phyloP scores from a whole-genome alignment of 306 rosid genomes.

The Quercus glauca region DNA sequence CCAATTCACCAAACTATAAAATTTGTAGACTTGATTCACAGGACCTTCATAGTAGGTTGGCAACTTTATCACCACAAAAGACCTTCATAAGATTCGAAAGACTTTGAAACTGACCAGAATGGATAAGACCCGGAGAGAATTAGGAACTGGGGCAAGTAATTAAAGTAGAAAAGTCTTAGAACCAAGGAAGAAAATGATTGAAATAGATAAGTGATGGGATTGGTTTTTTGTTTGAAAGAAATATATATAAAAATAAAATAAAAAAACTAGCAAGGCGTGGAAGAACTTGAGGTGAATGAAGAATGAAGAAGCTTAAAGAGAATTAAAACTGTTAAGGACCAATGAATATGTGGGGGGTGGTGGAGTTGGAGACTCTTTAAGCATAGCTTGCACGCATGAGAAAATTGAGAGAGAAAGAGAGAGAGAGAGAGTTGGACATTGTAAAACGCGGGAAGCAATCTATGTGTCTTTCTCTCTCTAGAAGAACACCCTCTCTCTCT shows the following conservation, averaged over 20 bases:
- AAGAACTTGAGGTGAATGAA: constrained; percentile 32
- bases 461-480: constrained; percentile 3
- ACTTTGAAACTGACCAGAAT: constrained; percentile 17
- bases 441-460: constrained; percentile 75
- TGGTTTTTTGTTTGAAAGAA: neutral
- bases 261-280: neutral
- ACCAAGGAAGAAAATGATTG: constrained; percentile 27
- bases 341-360: constrained; percentile 33
- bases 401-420: constrained; percentile 25
- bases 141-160: constrained; percentile 44
- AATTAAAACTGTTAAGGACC: constrained; percentile 29
- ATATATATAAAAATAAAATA: neutral
- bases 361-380: constrained; percentile 18
- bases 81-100: neutral
- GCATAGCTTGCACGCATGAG: constrained; percentile 94
- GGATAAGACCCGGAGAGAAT: constrained; percentile 33
- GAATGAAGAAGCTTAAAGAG: constrained; percentile 63
- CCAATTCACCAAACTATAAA: constrained; percentile 12
- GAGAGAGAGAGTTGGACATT: constrained; percentile 28
- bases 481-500: neutral
- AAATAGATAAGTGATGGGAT: constrained; percentile 5
- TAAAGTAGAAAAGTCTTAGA: constrained; percentile 19
- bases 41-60: neutral
- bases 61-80: constrained; percentile 8
- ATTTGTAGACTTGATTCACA: neutral